Conservation (phyloP, 805 yeast species). For the Saturnispora hagleri region DNA sequence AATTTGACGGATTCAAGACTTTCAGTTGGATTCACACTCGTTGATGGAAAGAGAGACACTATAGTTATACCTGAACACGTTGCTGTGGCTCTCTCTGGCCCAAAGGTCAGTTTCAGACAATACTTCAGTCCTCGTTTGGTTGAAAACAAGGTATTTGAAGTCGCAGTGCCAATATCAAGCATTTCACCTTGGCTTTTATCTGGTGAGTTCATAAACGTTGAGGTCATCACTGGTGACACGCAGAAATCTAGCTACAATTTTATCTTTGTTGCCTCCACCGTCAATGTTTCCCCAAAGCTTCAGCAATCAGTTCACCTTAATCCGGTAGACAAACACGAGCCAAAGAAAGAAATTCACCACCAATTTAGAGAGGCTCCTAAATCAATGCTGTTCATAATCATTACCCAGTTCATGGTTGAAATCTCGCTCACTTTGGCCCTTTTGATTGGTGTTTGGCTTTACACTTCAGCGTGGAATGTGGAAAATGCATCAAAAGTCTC, state of each 20-base stretch:
- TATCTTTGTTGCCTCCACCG: slow-evolving; percentile 13
- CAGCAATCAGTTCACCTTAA: slow-evolving; percentile 5
- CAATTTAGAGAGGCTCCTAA: slow-evolving; percentile 45
- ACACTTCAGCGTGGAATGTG: slow-evolving; percentile 28
- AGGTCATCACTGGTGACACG: slow-evolving; percentile 24
- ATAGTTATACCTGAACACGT: slow-evolving; percentile 21
- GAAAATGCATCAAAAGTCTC: slow-evolving; percentile 31
- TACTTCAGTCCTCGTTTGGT: slow-evolving; percentile 18
- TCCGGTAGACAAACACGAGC: slow-evolving; percentile 34
- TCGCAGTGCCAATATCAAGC: slow-evolving; percentile 12
- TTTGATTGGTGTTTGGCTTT: slow-evolving; percentile 36
- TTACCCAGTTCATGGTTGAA: slow-evolving; percentile 40
- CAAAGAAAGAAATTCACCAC: slow-evolving; percentile 55
- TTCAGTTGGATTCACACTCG: slow-evolving; percentile 15
- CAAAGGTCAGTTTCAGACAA: slow-evolving; percentile 12
- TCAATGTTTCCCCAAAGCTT: slow-evolving; percentile 15
- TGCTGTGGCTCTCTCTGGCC: slow-evolving; percentile 16
- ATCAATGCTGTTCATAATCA: slow-evolving; percentile 42
- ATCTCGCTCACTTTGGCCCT: slow-evolving; percentile 34
- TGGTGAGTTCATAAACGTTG: slow-evolving; percentile 16
- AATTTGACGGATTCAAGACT: slow-evolving; percentile 14
- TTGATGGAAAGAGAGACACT: slow-evolving; percentile 4
- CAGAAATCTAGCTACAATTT: slow-evolving; percentile 11
- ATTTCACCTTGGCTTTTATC: slow-evolving; percentile 20
- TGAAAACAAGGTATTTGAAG: slow-evolving; percentile 9